Base-by-base conservation (phyloP, 768 basidiomycete genomes). In the Suillus subalutaceus region DNA sequence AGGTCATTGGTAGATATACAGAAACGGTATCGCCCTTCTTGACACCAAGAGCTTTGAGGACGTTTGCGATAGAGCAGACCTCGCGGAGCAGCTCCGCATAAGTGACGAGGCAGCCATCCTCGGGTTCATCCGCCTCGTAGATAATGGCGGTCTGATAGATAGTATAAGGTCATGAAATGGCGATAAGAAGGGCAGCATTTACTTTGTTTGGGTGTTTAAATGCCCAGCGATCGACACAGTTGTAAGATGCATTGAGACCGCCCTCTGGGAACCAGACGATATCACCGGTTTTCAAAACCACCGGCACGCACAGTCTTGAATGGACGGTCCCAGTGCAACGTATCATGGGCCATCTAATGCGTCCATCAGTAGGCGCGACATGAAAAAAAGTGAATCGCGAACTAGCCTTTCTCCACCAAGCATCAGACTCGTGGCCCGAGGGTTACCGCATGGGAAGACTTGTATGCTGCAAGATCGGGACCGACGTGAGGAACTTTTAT, bases 261-360 rank as follows among this genome's bases (percentile, higher is more conserved):
- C 97, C 97, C 72, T 99, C 96, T 6, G 94, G 94, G 86, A 98
- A 99, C 97, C 97, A 99, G 68, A 86, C 85, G 66, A 97, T 89
- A 75, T 97, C 94, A 37, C 96, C 97, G 2, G 85, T 86, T 72
- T n/a, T 86, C 84, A 73, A 99, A 98, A 8, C 84, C 82, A 53
- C 97, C 97, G 5, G 91, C 82, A 72, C 90, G 82, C 66, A 98
- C 94, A 32, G 89, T 95, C 67, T 88, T 83, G 86, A 97, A 98
- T 13, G 93, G 93, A 40, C 90, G 85, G 77, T 96, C 88, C 95
- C 94, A 96, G 79, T 93, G 82, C 40, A 97, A 80, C 46, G 85
- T 88, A 66, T 94, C 87, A 66, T 84, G 82, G 1, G 97, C 96
- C 70, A 83, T 79, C 89, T 92, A 64, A 20, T 20, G 64, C 20